Base-by-base conservation (phyloP, 202 grass and related monocot genomes). In the Dendrocalamus latiflorus region DNA sequence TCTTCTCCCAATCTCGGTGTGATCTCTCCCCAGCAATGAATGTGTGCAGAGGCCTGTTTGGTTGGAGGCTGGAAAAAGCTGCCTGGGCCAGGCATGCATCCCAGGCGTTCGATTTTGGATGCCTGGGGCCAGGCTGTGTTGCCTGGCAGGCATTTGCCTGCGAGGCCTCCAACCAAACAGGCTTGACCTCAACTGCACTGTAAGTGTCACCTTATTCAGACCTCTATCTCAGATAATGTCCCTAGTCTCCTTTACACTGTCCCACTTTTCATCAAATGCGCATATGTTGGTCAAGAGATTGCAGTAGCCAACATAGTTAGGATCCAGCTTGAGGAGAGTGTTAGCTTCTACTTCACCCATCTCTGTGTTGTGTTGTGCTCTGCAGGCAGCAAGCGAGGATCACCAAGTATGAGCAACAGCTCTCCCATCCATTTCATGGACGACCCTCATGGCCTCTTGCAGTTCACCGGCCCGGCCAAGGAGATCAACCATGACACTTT, bases 321-420 rank as follows among this genome's bases (percentile, higher is more conserved):
- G 55, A 36, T 87, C 68, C 26, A 89, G 30, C 18, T 75, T 54
- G 15, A 91, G 37, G 18, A 94, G 64, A 17, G 83, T 72, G 6
- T 55, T 79, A 28, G 92, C 87, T n/a, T 85, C 84, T 34, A 68
- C 44, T 69, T 77, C 65, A 14, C 77, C 67, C 16, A 90, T 91
- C 74, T 84, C 71, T 77, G 80, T 78, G 54, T 61, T 57, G 59
- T 45, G 80, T 36, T 94, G 87, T 83, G 38, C 70, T 60, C 79
- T 88, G 42, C 89, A 94, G 24, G 77, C 86, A 77, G 89, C 85
- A 76, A 91, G 92, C 74, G 90, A 89, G 26, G 92, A 81, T 81
- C 92, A 91, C 92, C 84, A 92, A 70, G 83, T 54, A 78, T 80
- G 78, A 50, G 85, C 82, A 57, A 28, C 65, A 67, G 68, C 82